phyloP scores from a whole-genome alignment of 306 rosid species.

The Cicer judaicum region DNA sequence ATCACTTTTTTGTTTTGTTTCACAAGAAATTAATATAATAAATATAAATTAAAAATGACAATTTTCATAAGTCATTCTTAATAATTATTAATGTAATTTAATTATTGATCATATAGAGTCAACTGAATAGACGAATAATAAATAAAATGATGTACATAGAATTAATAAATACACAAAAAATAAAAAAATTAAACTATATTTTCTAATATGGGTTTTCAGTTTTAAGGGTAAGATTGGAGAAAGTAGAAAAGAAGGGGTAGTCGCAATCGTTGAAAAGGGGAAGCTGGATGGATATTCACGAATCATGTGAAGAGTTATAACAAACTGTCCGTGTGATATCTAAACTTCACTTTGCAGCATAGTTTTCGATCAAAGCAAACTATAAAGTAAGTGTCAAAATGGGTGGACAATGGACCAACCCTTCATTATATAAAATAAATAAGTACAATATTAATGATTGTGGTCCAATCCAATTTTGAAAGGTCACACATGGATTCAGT shows the following conservation, averaged over 20 bases:
- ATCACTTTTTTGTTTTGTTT: too few species aligned
- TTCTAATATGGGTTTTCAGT: not conserved
- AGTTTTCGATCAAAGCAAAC: not conserved
- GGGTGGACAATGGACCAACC: conserved; percentile 15
- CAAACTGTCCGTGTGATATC: conserved; percentile 62
- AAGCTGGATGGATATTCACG: conserved; percentile 60
- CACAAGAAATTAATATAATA: too few species aligned
- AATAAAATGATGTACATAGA: too few species aligned
- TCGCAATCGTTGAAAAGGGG: conserved; percentile 63
- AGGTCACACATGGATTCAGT: not conserved
- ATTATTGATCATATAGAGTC: too few species aligned
- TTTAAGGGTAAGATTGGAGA: conserved; percentile 34
- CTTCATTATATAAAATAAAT: not conserved
- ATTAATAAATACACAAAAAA: too few species aligned
- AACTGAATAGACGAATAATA: too few species aligned
- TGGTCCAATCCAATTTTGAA: not conserved
- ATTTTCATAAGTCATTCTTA: too few species aligned
- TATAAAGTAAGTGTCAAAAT: not conserved
- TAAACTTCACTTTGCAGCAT: conserved; percentile 50
- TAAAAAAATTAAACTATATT: too few species aligned
- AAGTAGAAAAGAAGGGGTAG: conserved; percentile 6
- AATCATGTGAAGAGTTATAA: conserved; percentile 71
- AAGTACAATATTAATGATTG: not conserved
- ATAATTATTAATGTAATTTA: too few species aligned
- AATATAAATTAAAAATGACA: too few species aligned